Base-by-base conservation (phyloP, 2,329 filamentous ascomycete species). In the Neospermospora avenae region DNA sequence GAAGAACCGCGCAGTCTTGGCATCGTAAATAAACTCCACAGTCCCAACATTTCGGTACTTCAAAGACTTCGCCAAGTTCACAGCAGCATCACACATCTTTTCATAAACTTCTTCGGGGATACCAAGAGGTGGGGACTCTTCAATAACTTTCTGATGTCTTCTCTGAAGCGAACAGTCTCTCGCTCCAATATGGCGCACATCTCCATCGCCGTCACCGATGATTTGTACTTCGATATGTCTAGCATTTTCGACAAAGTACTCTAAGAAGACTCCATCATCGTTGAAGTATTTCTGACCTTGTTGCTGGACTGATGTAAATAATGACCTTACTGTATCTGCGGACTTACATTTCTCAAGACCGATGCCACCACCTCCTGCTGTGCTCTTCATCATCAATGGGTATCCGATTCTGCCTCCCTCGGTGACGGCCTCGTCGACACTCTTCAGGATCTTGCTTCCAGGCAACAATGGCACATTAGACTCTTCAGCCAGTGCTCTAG, bases 301-400 rank as follows among this genome's bases (percentile, higher is more conserved):
- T 14, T 54, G 49, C n/a, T 55, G 49, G 1, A 54, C 25, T 13
- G 49, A 52, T 14, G 51, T 55, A 72, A 88, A 89, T 74, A 18
- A 74, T 72, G 13, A 75, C 67, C 63, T 83, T 84, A 1, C 79
- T 79, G 41, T 81, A 5, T 54, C 37, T 2, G 13, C 49, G 22
- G 42, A 41, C 14, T 31, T 31, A 16, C 57, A 59, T 35, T 59
- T 52, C n/a, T 59, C 76, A 58, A 86, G 72, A 0, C 86, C 86
- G 78, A 87, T 88, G 3, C 85, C 85, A 3, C 85, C 86, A 3
- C 85, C 84, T 3, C 82, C 82, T 7, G 77, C 82, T 0, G 81
- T 82, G 1, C 82, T 82, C 69, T 89, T 88, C 18, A 84, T 63
- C 74, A 81, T 79, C 3, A 81, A 66, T 0, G 78, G 78, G 44